These are phyloP conservation scores for Lactarius sanguifluus DNA, from an alignment of 768 basidiomycete genomes.

Conservation along the genomic window DNA sequence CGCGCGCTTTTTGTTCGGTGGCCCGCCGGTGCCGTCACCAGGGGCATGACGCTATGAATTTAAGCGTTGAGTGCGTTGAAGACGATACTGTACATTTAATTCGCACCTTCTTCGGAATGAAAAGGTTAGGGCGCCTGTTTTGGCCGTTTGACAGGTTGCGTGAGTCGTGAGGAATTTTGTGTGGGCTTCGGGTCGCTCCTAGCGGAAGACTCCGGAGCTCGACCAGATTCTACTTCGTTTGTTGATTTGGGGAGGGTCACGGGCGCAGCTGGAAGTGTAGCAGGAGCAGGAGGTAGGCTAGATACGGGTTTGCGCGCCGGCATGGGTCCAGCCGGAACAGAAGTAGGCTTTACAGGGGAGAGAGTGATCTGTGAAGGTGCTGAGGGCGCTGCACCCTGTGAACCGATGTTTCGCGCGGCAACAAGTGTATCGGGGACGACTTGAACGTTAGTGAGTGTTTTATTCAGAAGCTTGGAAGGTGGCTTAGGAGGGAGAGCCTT, in stretches of 20 bases:
- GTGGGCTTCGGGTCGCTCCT: background rate
- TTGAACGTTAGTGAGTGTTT: background rate
- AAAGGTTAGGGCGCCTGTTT: constrained; percentile 27
- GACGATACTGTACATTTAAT: background rate
- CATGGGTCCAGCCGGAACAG: constrained; percentile 10
- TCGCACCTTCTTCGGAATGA: constrained; percentile 33
- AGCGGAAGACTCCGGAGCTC: background rate
- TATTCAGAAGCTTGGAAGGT: constrained; percentile 14
- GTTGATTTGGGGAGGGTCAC: background rate
- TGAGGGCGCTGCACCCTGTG: background rate
- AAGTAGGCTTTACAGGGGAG: background rate
- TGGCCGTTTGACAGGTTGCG: constrained; percentile 15
- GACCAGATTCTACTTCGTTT: constrained; percentile 5
- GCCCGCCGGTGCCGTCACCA: constrained; percentile 4
- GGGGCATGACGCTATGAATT: constrained; percentile 20
- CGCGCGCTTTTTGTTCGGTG: constrained; percentile 21
- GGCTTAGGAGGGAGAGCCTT: constrained; percentile 1
- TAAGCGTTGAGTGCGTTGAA: constrained; percentile 27
- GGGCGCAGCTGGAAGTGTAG: background rate
- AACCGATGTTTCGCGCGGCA: constrained; percentile 22
- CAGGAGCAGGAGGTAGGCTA: constrained; percentile 6
- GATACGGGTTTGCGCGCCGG: background rate
- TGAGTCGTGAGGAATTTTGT: constrained; percentile 6
- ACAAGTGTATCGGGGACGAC: constrained; percentile 18
- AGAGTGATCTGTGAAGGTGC: background rate